These are phyloP conservation scores for Fusarium globosum DNA, from an alignment of 2,329 filamentous ascomycete genomes.

Conservation along the genomic window DNA sequence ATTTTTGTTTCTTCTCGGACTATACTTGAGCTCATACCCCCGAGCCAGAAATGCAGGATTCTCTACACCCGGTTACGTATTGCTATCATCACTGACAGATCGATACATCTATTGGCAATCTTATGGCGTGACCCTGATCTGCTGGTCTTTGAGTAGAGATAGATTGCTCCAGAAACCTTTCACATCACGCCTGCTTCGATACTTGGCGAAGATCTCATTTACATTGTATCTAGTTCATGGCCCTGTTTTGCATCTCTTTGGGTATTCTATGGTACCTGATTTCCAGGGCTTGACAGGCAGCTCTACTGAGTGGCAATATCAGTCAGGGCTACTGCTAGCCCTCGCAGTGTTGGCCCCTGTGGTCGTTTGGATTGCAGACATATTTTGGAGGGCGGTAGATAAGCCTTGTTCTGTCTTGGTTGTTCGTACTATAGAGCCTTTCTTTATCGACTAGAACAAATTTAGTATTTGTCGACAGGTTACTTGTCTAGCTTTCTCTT, in stretches of 20 bases:
- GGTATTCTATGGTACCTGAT: neutral
- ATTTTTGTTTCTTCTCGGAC: no score
- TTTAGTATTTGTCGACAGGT: accelerated
- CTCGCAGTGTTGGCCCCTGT: neutral
- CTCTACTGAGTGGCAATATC: neutral
- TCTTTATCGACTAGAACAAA: neutral
- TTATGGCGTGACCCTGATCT: neutral
- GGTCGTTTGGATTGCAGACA: neutral
- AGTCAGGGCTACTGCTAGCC: neutral
- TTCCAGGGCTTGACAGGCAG: neutral
- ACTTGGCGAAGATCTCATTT: neutral
- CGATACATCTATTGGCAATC: neutral
- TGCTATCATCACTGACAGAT: neutral
- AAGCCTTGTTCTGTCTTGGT: neutral
- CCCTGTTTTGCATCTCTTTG: neutral
- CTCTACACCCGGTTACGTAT: neutral
- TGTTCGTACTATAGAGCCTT: neutral
- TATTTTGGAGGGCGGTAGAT: neutral
- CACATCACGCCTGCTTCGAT: neutral
- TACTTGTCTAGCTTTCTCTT: no score
- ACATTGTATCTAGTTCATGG: neutral
- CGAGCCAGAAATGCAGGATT: neutral
- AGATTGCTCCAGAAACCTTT: neutral
- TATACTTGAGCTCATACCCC: neutral
- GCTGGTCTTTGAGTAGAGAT: neutral